Conservation (phyloP, 2,329 filamentous ascomycete species). For the Aspergillus sergii region DNA sequence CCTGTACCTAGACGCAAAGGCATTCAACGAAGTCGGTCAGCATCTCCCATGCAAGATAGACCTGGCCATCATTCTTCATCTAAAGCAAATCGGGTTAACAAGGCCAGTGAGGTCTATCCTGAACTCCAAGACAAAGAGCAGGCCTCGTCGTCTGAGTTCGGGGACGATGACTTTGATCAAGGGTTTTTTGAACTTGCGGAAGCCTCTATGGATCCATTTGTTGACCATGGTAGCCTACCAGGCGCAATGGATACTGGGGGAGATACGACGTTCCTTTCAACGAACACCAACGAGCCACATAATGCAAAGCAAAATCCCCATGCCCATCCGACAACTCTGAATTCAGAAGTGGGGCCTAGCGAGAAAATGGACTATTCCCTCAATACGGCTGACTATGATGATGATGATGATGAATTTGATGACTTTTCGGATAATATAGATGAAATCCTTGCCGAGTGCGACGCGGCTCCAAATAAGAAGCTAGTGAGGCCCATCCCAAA, state of each 20-base stretch:
- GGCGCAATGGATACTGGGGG: not conserved
- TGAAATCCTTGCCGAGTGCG: slow-evolving; percentile 59
- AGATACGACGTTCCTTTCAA: not conserved
- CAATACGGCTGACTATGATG: slow-evolving; percentile 64
- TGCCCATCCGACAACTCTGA: not conserved
- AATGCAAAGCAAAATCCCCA: not conserved
- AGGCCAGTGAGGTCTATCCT: slow-evolving; percentile 5
- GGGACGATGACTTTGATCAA: slow-evolving; percentile 50
- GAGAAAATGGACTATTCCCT: slow-evolving; percentile 5
- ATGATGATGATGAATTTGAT: slow-evolving; percentile 68
- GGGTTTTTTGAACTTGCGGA: slow-evolving; percentile 47
- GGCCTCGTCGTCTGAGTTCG: slow-evolving; percentile 49
- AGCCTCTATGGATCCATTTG: slow-evolving; percentile 34
- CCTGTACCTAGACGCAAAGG: slow-evolving; percentile 42
- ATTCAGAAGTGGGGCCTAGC: not conserved
- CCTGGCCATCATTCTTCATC: not conserved
- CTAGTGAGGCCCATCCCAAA: slow-evolving; percentile 12
- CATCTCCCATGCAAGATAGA: slow-evolving; percentile 33
- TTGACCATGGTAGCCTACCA: slow-evolving; percentile 13
- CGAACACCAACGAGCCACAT: not conserved
- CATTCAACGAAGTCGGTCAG: slow-evolving; percentile 32
- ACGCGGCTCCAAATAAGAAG: slow-evolving; percentile 39
- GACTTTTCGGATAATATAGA: slow-evolving; percentile 62
- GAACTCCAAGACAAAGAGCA: slow-evolving; percentile 11
- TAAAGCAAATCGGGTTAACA: not conserved